Evolutionary conservation across 2,329 filamentous ascomycete genomes (phyloP).

Genomic region (Colletotrichum sp.): DNA sequence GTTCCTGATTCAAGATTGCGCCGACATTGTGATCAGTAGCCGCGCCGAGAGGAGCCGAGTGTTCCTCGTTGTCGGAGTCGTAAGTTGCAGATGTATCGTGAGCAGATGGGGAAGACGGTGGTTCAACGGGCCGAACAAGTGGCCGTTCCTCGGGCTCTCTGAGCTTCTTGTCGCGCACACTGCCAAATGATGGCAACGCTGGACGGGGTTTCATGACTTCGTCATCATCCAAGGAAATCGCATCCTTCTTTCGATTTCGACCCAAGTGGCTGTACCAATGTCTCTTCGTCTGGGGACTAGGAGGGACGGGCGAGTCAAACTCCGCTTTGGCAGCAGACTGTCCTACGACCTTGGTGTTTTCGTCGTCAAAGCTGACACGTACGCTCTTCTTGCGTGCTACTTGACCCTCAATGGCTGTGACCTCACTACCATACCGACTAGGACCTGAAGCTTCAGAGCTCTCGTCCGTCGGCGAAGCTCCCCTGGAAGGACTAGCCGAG

Average conservation of each 20-base stretch:
- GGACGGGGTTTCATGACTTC: conserved; percentile 77
- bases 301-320: conserved; percentile 42
- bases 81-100: conserved; percentile 28
- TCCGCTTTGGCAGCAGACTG: conserved; percentile 45
- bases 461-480: conserved; percentile 55
- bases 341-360: conserved; percentile 59
- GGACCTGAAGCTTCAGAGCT: conserved; percentile 48
- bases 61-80: conserved; percentile 29
- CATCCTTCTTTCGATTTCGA: conserved; percentile 57
- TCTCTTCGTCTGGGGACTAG: conserved; percentile 42
- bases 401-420: conserved; percentile 35
- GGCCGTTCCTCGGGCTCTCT: conserved; percentile 61
- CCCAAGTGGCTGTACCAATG: conserved; percentile 53
- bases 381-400: conserved; percentile 65
- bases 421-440: conserved; percentile 25
- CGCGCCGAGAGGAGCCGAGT: conserved; percentile 40
- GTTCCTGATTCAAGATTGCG: conserved; percentile 59
- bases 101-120: conserved; percentile 30
- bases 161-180: conserved; percentile 68
- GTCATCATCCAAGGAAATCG: conserved; percentile 59
- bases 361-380: conserved; percentile 81
- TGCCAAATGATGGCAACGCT: conserved; percentile 76
- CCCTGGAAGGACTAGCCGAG: conserved; percentile 55
- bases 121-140: conserved; percentile 59
- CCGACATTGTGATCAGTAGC: conserved; percentile 68